Percentiles rank a stretch among this genome's conserved stretches.
These are phyloP conservation scores for Adansonia madagascariensis DNA, from an alignment of 441 rosid species.

Conservation along the genomic window DNA sequence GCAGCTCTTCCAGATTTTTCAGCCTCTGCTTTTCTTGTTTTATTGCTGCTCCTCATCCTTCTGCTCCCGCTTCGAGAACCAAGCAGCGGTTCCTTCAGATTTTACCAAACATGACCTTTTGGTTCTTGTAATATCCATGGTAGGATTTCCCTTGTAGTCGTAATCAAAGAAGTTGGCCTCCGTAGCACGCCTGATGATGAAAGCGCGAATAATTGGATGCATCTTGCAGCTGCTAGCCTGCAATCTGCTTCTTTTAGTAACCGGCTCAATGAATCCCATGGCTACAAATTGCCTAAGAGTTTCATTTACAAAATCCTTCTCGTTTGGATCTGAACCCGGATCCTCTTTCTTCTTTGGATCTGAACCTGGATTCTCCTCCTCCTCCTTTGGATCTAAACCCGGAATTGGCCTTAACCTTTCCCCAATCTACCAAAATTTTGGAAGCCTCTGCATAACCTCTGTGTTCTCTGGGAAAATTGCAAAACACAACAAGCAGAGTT, in stretches of 20 bases:
- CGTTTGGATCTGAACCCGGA: too few relatives aligned
- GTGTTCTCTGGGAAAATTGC: slow-evolving; percentile 48
- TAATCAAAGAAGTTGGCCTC: slow-evolving; percentile 3
- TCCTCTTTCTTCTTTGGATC: too few relatives aligned
- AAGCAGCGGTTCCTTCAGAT: not conserved
- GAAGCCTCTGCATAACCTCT: slow-evolving; percentile 42
- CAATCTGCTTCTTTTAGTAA: slow-evolving; percentile 14
- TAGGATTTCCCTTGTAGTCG: slow-evolving; percentile 26
- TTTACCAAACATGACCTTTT: slow-evolving; percentile 39
- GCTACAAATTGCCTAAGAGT: slow-evolving; percentile 28
- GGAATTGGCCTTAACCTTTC: slow-evolving; percentile 25
- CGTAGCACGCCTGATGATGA: slow-evolving; percentile 8
- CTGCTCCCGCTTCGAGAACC: not conserved
- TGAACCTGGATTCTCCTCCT: too few relatives aligned
- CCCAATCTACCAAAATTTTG: slow-evolving; percentile 59
- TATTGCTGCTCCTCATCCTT: not conserved
- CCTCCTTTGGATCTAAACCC: not conserved
- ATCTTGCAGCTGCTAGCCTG: slow-evolving; percentile 34
- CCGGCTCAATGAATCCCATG: slow-evolving; percentile 38
- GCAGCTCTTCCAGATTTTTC: not conserved
- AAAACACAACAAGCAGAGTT: slow-evolving; percentile 42
- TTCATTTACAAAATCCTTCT: slow-evolving; percentile 14
- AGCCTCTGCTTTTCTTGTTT: not conserved
- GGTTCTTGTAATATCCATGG: not conserved
- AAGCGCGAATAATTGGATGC: slow-evolving; percentile 44